A percentile compares a stretch with the other conserved stretches of the same genome.
phyloP scores from a whole-genome alignment of 2,329 filamentous ascomycete genomes.

The Cladobotryum mycophilum region DNA sequence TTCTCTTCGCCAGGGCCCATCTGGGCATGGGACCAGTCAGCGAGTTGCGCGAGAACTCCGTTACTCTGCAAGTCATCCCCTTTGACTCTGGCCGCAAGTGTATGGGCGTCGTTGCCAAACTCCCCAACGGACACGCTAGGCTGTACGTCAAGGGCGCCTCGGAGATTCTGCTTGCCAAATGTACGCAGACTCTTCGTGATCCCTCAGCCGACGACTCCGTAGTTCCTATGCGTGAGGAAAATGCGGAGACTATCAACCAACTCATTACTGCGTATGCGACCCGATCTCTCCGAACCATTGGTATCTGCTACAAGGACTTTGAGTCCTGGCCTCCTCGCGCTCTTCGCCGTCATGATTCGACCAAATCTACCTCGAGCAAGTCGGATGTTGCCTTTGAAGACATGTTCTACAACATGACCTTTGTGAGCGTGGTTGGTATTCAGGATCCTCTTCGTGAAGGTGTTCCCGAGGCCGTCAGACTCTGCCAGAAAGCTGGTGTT shows the following conservation, averaged over 20 bases:
- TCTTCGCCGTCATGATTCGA: constrained; percentile 46
- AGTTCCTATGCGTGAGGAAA: constrained; percentile 43
- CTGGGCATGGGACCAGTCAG: constrained; percentile 60
- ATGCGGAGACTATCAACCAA: constrained; percentile 51
- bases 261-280: constrained; percentile 74
- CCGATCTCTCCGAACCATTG: constrained; percentile 77
- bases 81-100: constrained; percentile 74
- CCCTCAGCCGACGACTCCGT: constrained; percentile 39
- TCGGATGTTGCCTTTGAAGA: constrained; percentile 60
- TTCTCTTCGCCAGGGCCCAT: constrained; percentile 62
- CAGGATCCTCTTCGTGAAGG: constrained; percentile 73
- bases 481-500: constrained; percentile 71
- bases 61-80: constrained; percentile 60
- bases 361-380: constrained; percentile 52
- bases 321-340: constrained; percentile 72
- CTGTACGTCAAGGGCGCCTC: constrained; percentile 60
- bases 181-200: constrained; percentile 44
- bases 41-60: constrained; percentile 55
- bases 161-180: constrained; percentile 55
- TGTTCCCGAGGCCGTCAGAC: constrained; percentile 64
- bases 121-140: constrained; percentile 45
- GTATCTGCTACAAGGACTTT: constrained; percentile 77
- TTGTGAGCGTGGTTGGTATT: constrained; percentile 69
- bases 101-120: constrained; percentile 54
- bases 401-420: constrained; percentile 60